Evolutionary conservation across 192 early-diverging fungal species (phyloP).

Genomic region (Pecoramyces ruminantium): DNA sequence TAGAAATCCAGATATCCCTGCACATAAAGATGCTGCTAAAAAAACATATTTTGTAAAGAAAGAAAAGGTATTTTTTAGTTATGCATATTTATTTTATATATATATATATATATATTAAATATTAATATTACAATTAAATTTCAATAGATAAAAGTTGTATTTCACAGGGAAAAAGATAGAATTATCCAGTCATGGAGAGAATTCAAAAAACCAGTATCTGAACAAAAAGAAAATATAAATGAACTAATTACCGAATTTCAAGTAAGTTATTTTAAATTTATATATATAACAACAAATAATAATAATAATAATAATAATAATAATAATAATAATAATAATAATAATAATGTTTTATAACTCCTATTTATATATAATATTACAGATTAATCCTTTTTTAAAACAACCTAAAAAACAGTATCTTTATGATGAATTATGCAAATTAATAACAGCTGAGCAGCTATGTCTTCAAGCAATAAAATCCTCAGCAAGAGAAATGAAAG

Average conservation of each 20-base stretch:
- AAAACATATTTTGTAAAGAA: constrained; percentile 33
- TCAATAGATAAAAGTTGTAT: constrained; percentile 24
- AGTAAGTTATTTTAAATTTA: no score
- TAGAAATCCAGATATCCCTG: constrained; percentile 13
- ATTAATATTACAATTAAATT: background rate
- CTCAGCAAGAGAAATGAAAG: constrained; percentile 22
- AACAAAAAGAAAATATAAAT: constrained; percentile 24
- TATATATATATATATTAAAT: no score
- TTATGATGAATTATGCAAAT: constrained; percentile 21
- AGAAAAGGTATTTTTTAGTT: constrained; percentile 15
- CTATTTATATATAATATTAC: background rate
- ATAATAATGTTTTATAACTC: background rate
- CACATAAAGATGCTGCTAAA: constrained; percentile 21
- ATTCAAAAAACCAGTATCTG: constrained; percentile 30
- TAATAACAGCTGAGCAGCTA: constrained; percentile 18
- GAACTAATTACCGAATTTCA: constrained; percentile 17
- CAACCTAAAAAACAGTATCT: constrained; percentile 34
- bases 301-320: no score
- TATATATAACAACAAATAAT: no score
- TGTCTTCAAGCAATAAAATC: constrained; percentile 27
- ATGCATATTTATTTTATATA: no score
- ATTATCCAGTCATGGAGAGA: constrained; percentile 30
- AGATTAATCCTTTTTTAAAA: constrained; percentile 29
- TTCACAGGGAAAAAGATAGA: constrained; percentile 23
- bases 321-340: no score